These are phyloP conservation scores for Pilatotrama ljubarskyi DNA, from an alignment of 768 basidiomycete genomes.

Conservation along the genomic window DNA sequence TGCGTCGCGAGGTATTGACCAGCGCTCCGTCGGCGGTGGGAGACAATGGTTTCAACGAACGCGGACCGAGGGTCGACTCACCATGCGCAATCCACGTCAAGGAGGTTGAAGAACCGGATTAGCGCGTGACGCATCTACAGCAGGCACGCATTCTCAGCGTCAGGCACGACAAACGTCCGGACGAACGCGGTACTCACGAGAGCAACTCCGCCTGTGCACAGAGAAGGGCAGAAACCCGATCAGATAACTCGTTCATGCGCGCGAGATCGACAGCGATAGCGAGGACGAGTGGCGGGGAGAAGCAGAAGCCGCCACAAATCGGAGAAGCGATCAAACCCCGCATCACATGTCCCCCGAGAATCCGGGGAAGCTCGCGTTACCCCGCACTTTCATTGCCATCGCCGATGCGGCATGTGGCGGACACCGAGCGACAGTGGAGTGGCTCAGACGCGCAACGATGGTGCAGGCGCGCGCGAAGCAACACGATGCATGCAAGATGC, in stretches of 20 bases:
- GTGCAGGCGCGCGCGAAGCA: background rate
- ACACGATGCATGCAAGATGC: background rate
- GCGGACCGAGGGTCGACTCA: slow-evolving; percentile 34
- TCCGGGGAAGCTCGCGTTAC: slow-evolving; percentile 10
- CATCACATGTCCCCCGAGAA: slow-evolving; percentile 10
- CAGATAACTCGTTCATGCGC: slow-evolving; percentile 5
- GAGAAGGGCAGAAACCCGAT: slow-evolving; percentile 7
- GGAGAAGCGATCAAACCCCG: slow-evolving; percentile 31
- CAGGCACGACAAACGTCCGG: slow-evolving; percentile 4
- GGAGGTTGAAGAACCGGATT: slow-evolving; percentile 76
- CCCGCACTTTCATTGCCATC: slow-evolving; percentile 4
- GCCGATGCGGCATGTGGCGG: background rate
- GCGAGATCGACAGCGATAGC: slow-evolving; percentile 19
- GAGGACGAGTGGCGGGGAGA: slow-evolving; percentile 8
- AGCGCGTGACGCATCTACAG: slow-evolving; percentile 89
- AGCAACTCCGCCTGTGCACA: slow-evolving; percentile 79
- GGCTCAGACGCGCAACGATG: background rate
- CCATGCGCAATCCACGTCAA: slow-evolving; percentile 86
- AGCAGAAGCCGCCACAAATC: background rate
- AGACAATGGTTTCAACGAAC: background rate
- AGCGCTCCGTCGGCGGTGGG: slow-evolving; percentile 8
- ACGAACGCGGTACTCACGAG: slow-evolving; percentile 54
- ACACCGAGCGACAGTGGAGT: background rate
- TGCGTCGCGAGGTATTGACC: slow-evolving; percentile 2
- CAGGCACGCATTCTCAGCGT: slow-evolving; percentile 25